These are phyloP conservation scores for Angomonas ambiguus DNA, from an alignment of 208 protist species.

Conservation along the genomic window DNA sequence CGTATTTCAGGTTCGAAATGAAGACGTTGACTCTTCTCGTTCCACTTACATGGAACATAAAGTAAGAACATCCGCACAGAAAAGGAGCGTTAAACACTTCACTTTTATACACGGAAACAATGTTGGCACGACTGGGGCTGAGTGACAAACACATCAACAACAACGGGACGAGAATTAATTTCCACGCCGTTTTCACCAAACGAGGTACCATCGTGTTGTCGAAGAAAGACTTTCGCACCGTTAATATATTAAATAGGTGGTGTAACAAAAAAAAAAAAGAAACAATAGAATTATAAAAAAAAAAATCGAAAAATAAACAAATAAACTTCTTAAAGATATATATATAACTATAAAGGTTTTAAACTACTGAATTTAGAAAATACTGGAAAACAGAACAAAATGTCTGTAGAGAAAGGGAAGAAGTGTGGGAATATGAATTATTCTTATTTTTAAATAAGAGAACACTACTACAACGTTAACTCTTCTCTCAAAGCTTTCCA, in stretches of 20 bases:
- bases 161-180: neutral
- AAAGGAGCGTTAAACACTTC: neutral
- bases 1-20: too few species aligned
- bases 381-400: neutral
- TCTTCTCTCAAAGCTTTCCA: neutral
- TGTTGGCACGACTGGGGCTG: neutral
- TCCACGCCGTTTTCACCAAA: neutral
- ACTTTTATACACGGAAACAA: neutral
- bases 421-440: neutral
- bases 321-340: neutral
- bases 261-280: too few species aligned
- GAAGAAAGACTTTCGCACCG: too few species aligned
- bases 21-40: too few species aligned
- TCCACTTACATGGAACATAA: neutral
- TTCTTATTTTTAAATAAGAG: neutral
- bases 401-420: neutral
- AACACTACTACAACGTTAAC: neutral
- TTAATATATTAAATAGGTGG: too few species aligned
- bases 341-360: neutral
- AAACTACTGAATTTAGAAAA: conserved; percentile 15
- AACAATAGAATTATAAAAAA: too few species aligned
- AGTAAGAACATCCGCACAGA: too few species aligned
- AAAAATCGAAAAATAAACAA: too few species aligned
- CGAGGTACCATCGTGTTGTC: neutral
- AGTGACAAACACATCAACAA: neutral